A percentile compares a stretch with the other conserved stretches of the same genome.
Evolutionary conservation across 495 filamentous ascomycete species (phyloP).

Genomic region (Talaromyces trachyspermus): DNA sequence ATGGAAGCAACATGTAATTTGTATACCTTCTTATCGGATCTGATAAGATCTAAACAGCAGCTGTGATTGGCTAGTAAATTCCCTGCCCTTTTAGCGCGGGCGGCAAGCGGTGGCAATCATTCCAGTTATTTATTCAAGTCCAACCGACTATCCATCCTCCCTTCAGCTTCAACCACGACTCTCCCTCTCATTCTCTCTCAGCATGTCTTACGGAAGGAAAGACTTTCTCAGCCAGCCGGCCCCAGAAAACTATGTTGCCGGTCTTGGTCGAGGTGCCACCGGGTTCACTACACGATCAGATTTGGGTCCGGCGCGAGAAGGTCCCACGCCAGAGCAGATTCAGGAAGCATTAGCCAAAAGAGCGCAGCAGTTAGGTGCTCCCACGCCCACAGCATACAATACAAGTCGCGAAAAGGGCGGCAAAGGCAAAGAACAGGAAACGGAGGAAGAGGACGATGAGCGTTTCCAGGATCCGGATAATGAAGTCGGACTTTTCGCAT

Average conservation of each 20-base stretch:
- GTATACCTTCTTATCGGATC: not conserved
- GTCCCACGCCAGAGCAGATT: constrained; percentile 95
- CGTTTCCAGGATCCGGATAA: constrained; percentile 96
- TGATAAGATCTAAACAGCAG: not conserved
- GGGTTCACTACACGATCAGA: constrained; percentile 97
- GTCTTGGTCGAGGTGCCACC: constrained; percentile 93
- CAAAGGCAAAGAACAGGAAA: constrained; percentile 54
- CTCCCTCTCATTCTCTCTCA: constrained; percentile 10
- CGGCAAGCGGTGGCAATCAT: not conserved
- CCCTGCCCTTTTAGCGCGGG: not conserved
- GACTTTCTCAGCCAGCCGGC: constrained; percentile 89
- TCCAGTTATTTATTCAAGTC: not conserved
- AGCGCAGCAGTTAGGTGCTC: constrained; percentile 73
- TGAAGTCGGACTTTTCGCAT: constrained; percentile 90
- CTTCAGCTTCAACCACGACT: not conserved
- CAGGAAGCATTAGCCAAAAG: constrained; percentile 92
- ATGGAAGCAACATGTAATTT: not conserved
- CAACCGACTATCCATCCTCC: not conserved
- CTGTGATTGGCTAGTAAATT: not conserved
- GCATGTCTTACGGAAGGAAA: constrained; percentile 68
- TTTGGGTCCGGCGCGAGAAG: constrained; percentile 91
- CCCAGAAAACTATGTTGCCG: constrained; percentile 97
- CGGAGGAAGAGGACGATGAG: constrained; percentile 72
- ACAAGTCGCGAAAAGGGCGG: constrained; percentile 60
- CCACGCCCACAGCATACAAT: constrained; percentile 75